These are phyloP conservation scores for Pontederia crassipes DNA, from an alignment of 176 grass and related monocot species.

Conservation along the genomic window DNA sequence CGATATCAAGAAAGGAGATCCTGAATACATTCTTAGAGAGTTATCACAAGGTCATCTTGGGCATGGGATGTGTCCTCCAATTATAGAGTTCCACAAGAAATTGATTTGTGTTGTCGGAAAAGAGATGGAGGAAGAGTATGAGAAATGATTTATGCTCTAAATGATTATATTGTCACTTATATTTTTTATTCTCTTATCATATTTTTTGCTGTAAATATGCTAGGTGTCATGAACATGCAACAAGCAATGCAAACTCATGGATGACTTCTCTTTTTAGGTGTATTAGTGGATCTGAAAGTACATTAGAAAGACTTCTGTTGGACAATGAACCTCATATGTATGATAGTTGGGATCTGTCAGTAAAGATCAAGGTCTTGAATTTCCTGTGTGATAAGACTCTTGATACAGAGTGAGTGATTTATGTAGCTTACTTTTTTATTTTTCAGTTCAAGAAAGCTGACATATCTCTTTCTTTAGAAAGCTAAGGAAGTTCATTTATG, in stretches of 20 bases:
- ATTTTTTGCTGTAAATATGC: not conserved
- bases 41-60: conserved; percentile 40
- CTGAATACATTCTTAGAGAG: conserved; percentile 69
- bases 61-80: conserved; percentile 26
- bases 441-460: conserved; percentile 18
- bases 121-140: conserved; percentile 47
- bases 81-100: conserved; percentile 59
- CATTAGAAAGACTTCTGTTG: conserved; percentile 28
- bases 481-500: conserved; percentile 57
- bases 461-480: conserved; percentile 36
- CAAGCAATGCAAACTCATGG: conserved; percentile 42
- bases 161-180: conserved; percentile 7
- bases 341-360: conserved; percentile 46
- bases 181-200: conserved; percentile 18
- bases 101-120: conserved; percentile 59
- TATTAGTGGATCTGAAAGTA: conserved; percentile 35
- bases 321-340: conserved; percentile 41
- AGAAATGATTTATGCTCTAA: conserved; percentile 8
- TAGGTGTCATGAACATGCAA: conserved; percentile 42
- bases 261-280: conserved; percentile 36
- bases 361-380: conserved; percentile 65
- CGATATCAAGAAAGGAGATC: conserved; percentile 61
- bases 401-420: conserved; percentile 49
- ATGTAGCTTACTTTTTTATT: conserved; percentile 4
- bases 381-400: conserved; percentile 71